Base-by-base conservation (phyloP, 2,329 filamentous ascomycete species). In the Claviceps quebecensis region DNA sequence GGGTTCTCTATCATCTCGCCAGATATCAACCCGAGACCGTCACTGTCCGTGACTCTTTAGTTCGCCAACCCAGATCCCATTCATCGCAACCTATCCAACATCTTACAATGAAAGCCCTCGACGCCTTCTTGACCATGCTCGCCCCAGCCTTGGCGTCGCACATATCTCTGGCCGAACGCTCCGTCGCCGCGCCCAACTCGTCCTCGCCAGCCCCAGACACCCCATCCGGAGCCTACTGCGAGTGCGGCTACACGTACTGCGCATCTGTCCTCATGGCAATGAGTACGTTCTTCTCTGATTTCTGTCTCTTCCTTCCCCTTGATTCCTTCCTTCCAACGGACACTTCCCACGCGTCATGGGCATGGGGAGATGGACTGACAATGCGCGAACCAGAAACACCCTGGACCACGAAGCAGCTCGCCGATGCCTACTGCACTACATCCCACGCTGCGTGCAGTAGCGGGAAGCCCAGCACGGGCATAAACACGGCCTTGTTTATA, bases 161-260 rank as follows among this genome's bases (percentile, higher is more conserved):
- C 49, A 58, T 61, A 17, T 39, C 39, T n/a, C 17, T 48, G 5
- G 19, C 45, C 37, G 45, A 48, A 26, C 36, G 23, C 11, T 53
- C 45, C 23, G 45, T 44, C 34, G 34, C 52, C 6, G 39, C 50
- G 19, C 45, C 52, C 26, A 50, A 47, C 17, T 50, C 51, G 6
- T 47, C 47, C 7, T 26, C 52, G 5, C 17, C 55, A 4, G 49
- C 39, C 43, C 57, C 57, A 5, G 41, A 49, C 50, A 5, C 44
- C 51, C 13, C 59, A 62, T n/a, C 60, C 60, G 66, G 61, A 2
- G 56, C 67, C 16, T 63, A 64, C 49, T 70, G 68, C 55, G 64
- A 69, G 53, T 70, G 68, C 54, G 68, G 68, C 51, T 70, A 69
- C 50, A 70, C 68, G 3, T 70, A 70, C 52, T 70, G 68, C 53